Evolutionary conservation across 768 basidiomycete genomes (phyloP).

Genomic region (Suillus decipiens): DNA sequence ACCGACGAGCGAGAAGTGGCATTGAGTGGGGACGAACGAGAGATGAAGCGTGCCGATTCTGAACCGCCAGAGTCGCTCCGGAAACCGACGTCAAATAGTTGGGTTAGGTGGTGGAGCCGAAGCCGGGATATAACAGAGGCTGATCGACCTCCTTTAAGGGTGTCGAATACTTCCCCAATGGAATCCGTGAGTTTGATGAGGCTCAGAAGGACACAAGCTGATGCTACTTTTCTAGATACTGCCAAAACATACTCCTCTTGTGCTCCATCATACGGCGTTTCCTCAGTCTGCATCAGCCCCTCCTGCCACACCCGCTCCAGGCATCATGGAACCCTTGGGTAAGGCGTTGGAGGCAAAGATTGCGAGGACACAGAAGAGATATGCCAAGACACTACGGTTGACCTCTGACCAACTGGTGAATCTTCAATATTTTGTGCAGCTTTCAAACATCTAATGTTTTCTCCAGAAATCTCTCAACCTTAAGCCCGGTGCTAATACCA

Average conservation of each 20-base stretch:
- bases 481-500: conserved; percentile 84
- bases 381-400: conserved; percentile 88
- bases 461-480: conserved; percentile 80
- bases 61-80: conserved; percentile 42
- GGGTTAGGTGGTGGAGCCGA: conserved; percentile 85
- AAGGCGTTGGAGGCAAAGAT: conserved; percentile 12
- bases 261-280: conserved; percentile 7
- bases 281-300: conserved; percentile 44
- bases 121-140: conserved; percentile 41
- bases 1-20: conserved; percentile 24
- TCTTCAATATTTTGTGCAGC: conserved; percentile 8
- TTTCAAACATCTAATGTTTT: neutral
- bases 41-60: conserved; percentile 35
- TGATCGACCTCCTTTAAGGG: conserved; percentile 27
- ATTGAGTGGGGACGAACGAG: conserved; percentile 24
- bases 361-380: conserved; percentile 48
- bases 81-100: conserved; percentile 63
- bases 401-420: conserved; percentile 93
- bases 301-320: conserved; percentile 46
- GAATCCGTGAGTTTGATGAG: conserved; percentile 21
- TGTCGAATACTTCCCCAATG: conserved; percentile 24
- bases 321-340: conserved; percentile 28
- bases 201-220: neutral
- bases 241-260: conserved; percentile 5
- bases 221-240: conserved; percentile 20